Percentiles rank a stretch among this genome's conserved stretches.
These are phyloP conservation scores for Sarocladium oryzae DNA, from an alignment of 2,329 filamentous ascomycete genomes.

Conservation along the genomic window DNA sequence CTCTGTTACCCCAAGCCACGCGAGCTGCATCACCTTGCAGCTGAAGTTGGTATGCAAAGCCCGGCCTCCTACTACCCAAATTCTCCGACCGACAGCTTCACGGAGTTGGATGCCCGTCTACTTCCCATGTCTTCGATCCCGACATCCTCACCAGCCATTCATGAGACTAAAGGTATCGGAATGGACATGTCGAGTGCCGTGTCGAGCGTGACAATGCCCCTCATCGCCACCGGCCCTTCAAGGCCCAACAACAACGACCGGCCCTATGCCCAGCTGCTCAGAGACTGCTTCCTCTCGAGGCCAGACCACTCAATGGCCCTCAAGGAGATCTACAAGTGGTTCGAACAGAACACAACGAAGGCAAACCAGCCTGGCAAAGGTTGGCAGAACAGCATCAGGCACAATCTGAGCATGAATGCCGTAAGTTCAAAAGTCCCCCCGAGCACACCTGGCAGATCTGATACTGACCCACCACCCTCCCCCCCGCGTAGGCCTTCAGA, in stretches of 20 bases:
- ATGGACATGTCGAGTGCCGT: background rate
- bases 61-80: constrained; percentile 4
- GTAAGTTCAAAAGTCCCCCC: constrained; percentile 43
- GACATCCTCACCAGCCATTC: background rate
- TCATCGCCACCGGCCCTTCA: background rate
- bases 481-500: constrained; percentile 28
- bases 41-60: constrained; percentile 7
- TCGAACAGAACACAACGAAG: constrained; percentile 73
- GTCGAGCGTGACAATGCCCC: too few relatives aligned
- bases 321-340: constrained; percentile 88
- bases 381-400: constrained; percentile 93
- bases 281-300: constrained; percentile 33
- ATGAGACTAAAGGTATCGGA: background rate
- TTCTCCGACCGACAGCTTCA: constrained; percentile 3
- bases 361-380: constrained; percentile 69
- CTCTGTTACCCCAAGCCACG: background rate
- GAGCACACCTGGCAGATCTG: background rate
- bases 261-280: background rate
- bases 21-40: background rate
- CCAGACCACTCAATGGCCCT: constrained; percentile 66
- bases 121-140: background rate
- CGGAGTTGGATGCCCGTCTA: background rate
- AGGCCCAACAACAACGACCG: background rate
- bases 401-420: constrained; percentile 93
- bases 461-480: background rate